Evolutionary conservation across 371 early-diverging fungal genomes (phyloP), one percentile per base, ranked within the genome.

Genomic region (Funneliformis caledonium): DNA sequence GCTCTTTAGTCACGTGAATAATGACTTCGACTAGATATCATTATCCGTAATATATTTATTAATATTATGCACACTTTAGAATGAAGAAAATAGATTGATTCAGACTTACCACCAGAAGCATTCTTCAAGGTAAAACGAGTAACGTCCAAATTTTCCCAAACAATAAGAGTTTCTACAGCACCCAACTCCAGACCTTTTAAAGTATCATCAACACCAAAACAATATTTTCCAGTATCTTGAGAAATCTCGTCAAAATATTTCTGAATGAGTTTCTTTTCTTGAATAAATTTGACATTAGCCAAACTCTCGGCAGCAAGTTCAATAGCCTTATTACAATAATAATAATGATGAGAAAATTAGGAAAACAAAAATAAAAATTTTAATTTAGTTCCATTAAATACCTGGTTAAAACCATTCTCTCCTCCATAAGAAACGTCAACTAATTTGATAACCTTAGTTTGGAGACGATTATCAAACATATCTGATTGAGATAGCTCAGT

Each of bases 381-480:
- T 0, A 12, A 33, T 52, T 45, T 16, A 31, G 37, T 37, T 37
- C 37, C 1, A 43, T 74, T 16, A 61, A 11, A 56, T 73, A 65
- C 78, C 76, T 87, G 96, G 85, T 99, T 99, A 88, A 99, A 97
- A 9, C 99, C 99, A 88, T 99, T 98, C 84, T 99, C 99, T 73
- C 99, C 99, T 83, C 99, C 99, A 85, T 99, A 99, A 60, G 97
- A 96, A 9, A 99, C 99, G 87, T 99, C 99, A 4, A 99, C 97
- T 69, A 97, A 87, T 84, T 96, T 96, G 82, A 99, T 89, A 70
- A 99, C 89, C 86, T 97, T 98, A 76, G 91, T 92, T 82, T 90
- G 89, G 59, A 99, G 90, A 82, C 99, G 93, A 76, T 88, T 93
- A 86, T 99, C 99, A 83, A 99, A 96, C 88, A 99, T 87, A 82